Percentiles rank a stretch among this genome's conserved stretches.
These are phyloP conservation scores for Phytopythium montanum DNA, from an alignment of 352 stramenopile genomes.

Conservation along the genomic window DNA sequence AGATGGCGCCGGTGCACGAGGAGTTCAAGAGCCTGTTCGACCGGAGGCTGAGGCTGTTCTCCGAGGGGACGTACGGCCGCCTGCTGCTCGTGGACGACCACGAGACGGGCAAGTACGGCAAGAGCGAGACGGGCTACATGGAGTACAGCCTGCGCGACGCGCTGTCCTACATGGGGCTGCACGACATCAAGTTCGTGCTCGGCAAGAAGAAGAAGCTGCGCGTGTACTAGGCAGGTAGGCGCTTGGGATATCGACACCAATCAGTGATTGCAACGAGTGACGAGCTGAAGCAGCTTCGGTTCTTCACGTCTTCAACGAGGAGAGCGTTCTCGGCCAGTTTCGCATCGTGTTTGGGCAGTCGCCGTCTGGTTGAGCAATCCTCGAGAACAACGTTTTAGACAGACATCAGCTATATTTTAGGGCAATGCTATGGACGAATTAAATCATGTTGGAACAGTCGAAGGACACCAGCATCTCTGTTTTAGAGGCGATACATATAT, in stretches of 20 bases:
- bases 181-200: conserved; percentile 33
- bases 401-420: not conserved
- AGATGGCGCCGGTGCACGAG: not conserved
- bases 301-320: not conserved
- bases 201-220: conserved; percentile 9
- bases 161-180: conserved; percentile 22
- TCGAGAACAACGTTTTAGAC: not conserved
- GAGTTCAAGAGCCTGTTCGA: conserved; percentile 28
- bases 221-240: conserved; percentile 6
- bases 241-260: too few species aligned
- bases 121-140: conserved; percentile 10
- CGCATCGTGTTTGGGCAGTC: not conserved
- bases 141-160: conserved; percentile 28
- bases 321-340: not conserved
- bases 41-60: conserved; percentile 17
- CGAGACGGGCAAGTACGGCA: conserved; percentile 15
- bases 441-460: too few species aligned
- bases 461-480: not conserved
- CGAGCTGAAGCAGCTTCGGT: not conserved
- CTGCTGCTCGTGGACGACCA: conserved; percentile 25
- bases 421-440: not conserved
- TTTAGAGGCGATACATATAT: not conserved
- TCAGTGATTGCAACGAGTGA: too few species aligned
- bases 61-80: conserved; percentile 16
- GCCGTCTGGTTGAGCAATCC: not conserved